Conservation (phyloP, 2,329 filamentous ascomycete genomes). For the Conoideocrella luteorostrata region DNA sequence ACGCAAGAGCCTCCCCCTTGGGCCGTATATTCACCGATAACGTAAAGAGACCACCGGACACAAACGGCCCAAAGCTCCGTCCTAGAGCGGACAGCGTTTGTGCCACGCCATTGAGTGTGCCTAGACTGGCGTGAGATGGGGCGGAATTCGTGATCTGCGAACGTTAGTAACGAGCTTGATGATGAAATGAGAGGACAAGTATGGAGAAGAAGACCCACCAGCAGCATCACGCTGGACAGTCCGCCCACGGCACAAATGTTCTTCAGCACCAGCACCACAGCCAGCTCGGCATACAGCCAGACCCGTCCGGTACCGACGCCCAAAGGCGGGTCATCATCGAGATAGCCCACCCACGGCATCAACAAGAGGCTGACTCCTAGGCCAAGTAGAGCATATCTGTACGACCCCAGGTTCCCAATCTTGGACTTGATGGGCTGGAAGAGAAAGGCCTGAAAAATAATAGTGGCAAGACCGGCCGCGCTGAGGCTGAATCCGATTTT, state of each 20-base stretch:
- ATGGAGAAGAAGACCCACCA: constrained; percentile 50
- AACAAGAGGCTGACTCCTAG: constrained; percentile 76
- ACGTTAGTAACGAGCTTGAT: neutral
- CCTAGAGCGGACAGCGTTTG: constrained; percentile 91
- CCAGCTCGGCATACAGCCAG: constrained; percentile 78
- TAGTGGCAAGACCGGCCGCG: constrained; percentile 77
- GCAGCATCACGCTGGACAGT: constrained; percentile 77
- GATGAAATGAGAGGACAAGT: neutral
- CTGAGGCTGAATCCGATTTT: constrained; percentile 83
- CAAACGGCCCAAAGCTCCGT: constrained; percentile 78
- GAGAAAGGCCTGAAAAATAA: constrained; percentile 80
- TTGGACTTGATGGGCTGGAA: constrained; percentile 74
- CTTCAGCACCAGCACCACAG: constrained; percentile 73
- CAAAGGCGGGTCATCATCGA: constrained; percentile 49
- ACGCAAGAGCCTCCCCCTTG: constrained; percentile 79
- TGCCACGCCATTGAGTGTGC: constrained; percentile 86
- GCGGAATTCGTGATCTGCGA: constrained; percentile 85
- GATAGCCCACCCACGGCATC: constrained; percentile 86
- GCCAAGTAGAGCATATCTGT: constrained; percentile 69
- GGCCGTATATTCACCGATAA: constrained; percentile 65
- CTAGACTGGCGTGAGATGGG: constrained; percentile 76
- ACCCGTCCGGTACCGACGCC: constrained; percentile 55
- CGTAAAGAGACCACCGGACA: constrained; percentile 82
- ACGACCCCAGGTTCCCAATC: constrained; percentile 80
- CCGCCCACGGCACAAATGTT: constrained; percentile 87